These are phyloP conservation scores for Botrytis porri DNA, from an alignment of 2,329 filamentous ascomycete genomes.

Conservation along the genomic window DNA sequence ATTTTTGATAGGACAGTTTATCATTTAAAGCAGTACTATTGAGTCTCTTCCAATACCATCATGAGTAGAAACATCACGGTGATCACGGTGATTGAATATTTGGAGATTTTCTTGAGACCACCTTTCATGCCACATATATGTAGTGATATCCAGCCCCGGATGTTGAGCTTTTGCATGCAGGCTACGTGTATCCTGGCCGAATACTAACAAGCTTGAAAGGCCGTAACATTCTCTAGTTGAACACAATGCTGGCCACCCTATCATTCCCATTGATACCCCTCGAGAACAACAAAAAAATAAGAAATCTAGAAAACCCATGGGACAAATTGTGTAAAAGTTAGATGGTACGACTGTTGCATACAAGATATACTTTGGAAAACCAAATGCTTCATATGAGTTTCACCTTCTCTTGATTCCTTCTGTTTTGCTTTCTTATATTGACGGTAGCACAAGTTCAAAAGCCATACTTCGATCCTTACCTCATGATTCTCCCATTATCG, in stretches of 20 bases:
- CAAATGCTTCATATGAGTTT: background rate
- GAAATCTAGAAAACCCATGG: background rate
- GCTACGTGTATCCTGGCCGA: background rate
- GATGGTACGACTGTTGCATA: background rate
- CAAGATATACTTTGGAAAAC: background rate
- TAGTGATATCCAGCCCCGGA: too few relatives aligned
- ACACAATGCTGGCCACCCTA: background rate
- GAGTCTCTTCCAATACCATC: background rate
- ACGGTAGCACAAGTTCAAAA: background rate
- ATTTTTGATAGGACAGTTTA: background rate
- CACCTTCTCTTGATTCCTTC: background rate
- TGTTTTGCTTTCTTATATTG: background rate
- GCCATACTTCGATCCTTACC: background rate
- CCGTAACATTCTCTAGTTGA: background rate
- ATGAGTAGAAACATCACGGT: fast-evolving
- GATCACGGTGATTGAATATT: background rate
- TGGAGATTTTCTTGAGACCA: background rate
- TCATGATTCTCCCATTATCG: too few relatives aligned
- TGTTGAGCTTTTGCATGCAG: background rate
- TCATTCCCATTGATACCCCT: background rate
- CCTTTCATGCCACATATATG: background rate
- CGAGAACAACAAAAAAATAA: background rate
- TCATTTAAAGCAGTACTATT: background rate
- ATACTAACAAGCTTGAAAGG: background rate
- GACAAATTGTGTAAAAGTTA: background rate